Evolutionary conservation across 2,329 filamentous ascomycete genomes (phyloP).

Genomic region (Fonsecaea monophora): DNA sequence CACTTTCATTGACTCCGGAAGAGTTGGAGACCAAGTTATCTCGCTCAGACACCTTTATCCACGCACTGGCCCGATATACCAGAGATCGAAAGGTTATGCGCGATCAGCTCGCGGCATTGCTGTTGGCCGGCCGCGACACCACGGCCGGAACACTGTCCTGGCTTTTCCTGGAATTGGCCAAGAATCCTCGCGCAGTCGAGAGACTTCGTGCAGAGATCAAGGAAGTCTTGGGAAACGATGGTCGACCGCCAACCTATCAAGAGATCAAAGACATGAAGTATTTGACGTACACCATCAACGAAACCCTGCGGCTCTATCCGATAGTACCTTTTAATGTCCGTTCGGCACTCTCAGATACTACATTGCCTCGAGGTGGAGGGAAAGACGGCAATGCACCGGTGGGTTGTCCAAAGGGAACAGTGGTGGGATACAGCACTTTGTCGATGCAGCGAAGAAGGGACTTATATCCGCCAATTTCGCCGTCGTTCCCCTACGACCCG

Average conservation of each 20-base stretch:
- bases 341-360: conserved; percentile 73
- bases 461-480: conserved; percentile 54
- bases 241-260: conserved; percentile 67
- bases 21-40: conserved; percentile 74
- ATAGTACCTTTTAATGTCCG: conserved; percentile 81
- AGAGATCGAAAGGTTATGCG: conserved; percentile 69
- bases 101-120: conserved; percentile 81
- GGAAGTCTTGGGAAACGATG: conserved; percentile 66
- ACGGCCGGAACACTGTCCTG: conserved; percentile 83
- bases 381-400: conserved; percentile 54
- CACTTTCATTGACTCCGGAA: conserved; percentile 70
- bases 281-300: conserved; percentile 72
- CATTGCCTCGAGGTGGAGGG: conserved; percentile 70
- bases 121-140: conserved; percentile 83
- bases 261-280: conserved; percentile 90
- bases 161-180: conserved; percentile 80
- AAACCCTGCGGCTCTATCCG: conserved; percentile 79
- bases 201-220: conserved; percentile 78
- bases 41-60: conserved; percentile 83
- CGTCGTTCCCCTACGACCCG: conserved; percentile 50
- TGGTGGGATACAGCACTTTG: conserved; percentile 59
- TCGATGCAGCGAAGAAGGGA: conserved; percentile 60
- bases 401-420: conserved; percentile 56
- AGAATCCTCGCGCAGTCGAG: conserved; percentile 69
- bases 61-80: conserved; percentile 82